Evolutionary conservation across 2,329 filamentous ascomycete species (phyloP).

Genomic region (Truncatella angustata): DNA sequence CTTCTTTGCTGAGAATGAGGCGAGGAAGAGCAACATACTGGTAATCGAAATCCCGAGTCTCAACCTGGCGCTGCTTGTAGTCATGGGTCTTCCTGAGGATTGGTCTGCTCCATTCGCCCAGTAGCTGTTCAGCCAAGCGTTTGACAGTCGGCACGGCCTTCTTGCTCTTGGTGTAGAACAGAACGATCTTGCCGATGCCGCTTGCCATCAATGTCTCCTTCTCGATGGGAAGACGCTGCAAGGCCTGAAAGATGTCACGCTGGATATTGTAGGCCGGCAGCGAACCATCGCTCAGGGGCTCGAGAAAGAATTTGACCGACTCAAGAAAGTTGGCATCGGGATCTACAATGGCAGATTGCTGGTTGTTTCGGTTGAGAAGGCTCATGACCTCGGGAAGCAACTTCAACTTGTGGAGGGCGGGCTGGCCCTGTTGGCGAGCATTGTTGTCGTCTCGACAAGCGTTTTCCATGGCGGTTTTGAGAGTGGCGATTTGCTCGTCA

Average conservation of each 20-base stretch:
- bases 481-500: conserved; percentile 83
- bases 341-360: conserved; percentile 81
- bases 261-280: conserved; percentile 97
- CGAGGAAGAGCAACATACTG: conserved; percentile 43
- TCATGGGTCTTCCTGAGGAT: conserved; percentile 93
- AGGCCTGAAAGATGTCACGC: conserved; percentile 82
- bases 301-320: conserved; percentile 94
- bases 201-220: conserved; percentile 88
- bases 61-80: conserved; percentile 78
- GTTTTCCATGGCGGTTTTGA: conserved; percentile 86
- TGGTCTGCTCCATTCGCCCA: conserved; percentile 93
- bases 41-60: conserved; percentile 63
- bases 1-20: background rate
- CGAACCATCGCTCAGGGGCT: conserved; percentile 90
- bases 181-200: conserved; percentile 91
- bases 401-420: conserved; percentile 89
- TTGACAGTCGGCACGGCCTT: conserved; percentile 86
- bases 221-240: conserved; percentile 79
- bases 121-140: conserved; percentile 85
- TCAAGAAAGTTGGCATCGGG: conserved; percentile 94
- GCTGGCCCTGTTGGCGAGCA: conserved; percentile 74
- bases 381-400: conserved; percentile 88
- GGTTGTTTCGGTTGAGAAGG: conserved; percentile 84
- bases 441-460: conserved; percentile 85
- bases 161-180: conserved; percentile 96